These are phyloP conservation scores for Alternaria sp. DNA, from an alignment of 2,329 filamentous ascomycete genomes.

Conservation along the genomic window DNA sequence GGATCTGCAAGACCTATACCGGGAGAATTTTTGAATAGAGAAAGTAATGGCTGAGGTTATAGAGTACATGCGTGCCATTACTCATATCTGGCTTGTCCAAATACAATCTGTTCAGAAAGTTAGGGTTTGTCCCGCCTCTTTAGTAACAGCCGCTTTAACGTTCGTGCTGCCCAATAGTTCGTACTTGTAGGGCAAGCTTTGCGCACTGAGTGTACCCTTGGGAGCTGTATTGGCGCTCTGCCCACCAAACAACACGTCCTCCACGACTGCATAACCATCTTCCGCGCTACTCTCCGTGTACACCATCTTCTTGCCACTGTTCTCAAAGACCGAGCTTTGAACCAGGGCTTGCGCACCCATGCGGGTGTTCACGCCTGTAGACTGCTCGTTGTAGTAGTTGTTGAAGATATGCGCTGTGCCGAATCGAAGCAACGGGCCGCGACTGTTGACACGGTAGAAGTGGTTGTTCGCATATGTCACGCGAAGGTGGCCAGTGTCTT, in stretches of 20 bases:
- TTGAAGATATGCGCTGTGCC: constrained; percentile 68
- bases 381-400: constrained; percentile 48
- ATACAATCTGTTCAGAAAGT: constrained; percentile 7
- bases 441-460: constrained; percentile 68
- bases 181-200: constrained; percentile 58
- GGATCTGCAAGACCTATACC: neutral
- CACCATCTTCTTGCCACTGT: constrained; percentile 62
- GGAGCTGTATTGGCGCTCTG: constrained; percentile 56
- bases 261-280: constrained; percentile 51
- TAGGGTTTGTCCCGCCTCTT: constrained; percentile 31
- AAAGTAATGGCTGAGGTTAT: neutral
- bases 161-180: constrained; percentile 56
- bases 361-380: constrained; percentile 49
- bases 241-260: constrained; percentile 53
- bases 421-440: constrained; percentile 67
- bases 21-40: neutral
- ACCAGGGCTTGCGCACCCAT: constrained; percentile 51
- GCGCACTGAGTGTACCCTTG: constrained; percentile 56
- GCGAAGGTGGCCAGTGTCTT: constrained; percentile 65
- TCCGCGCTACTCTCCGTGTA: constrained; percentile 60
- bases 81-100: neutral
- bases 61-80: neutral
- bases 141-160: constrained; percentile 54
- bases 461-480: constrained; percentile 72
- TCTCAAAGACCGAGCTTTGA: constrained; percentile 60